Evolutionary conservation across 306 rosid species (phyloP), one percentile per base, ranked within the genome.

Genomic region (Alnus rubra): DNA sequence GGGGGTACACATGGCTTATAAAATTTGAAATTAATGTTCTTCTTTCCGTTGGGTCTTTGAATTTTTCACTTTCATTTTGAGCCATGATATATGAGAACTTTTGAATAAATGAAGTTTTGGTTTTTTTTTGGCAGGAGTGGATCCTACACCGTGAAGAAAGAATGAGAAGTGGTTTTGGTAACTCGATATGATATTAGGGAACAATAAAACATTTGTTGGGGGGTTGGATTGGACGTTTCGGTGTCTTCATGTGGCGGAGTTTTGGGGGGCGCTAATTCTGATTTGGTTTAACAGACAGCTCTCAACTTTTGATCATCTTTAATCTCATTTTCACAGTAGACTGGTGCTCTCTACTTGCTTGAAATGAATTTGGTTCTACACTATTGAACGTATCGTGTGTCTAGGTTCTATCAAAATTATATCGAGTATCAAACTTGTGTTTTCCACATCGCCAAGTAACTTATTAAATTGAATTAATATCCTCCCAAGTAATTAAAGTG

Each of bases 41-140:
- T 14, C 18, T 7, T 35, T 10, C 1, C 42, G 7, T 63, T 18
- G 28, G 2, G 2, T 67, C 9, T 8, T 2, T 1, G 8, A 3
- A 18, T 2, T 39, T 16, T 39, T 42, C 19, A 18, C 13, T 39
- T 4, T n/a, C 50, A 67, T 9, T 67, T 42, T 8, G 31, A 44
- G 50, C 30, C 72, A 8, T 18, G 3, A 35, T 18, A 16, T 10
- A 2, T 67, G 48, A 64, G 6, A 59, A 31, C 7, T 2, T 37
- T 2, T 37, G 23, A 42, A n/a, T 67, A 8, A 67, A 18, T 18
- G 7, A 0, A 18, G 31, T 39, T 39, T 18, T n/a, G 31, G 3
- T 4, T 39, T 65, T 4, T 67, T 51, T 67, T 42, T 23, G 28
- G 51, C 72, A 67, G 72, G 72, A n/a, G 39, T 42, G 72, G 70